Conservation (phyloP, 2,329 filamentous ascomycete genomes). For the Plenodomus lindquistii region DNA sequence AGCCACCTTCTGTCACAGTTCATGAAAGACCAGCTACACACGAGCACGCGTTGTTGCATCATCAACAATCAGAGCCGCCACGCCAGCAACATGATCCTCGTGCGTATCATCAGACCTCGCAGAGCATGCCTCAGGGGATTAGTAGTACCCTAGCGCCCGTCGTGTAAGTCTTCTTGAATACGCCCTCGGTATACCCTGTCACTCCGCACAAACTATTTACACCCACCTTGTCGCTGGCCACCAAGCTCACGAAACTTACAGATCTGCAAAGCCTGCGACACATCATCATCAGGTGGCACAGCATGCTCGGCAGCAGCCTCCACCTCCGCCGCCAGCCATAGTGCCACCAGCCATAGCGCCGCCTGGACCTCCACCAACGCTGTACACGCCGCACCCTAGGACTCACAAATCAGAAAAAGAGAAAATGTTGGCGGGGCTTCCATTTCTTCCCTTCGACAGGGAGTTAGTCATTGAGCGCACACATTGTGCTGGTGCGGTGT, state of each 20-base stretch:
- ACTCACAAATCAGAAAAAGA: constrained; percentile 72
- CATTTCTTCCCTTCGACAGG: constrained; percentile 78
- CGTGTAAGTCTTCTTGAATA: constrained; percentile 5
- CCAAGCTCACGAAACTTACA: constrained; percentile 1
- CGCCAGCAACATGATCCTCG: constrained; percentile 37
- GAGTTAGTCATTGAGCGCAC: constrained; percentile 83
- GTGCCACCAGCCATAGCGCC: constrained; percentile 16
- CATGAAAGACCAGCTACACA: constrained; percentile 27
- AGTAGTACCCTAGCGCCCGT: constrained; percentile 25
- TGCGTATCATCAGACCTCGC: constrained; percentile 36
- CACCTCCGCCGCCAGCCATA: constrained; percentile 17
- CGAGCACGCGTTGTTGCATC: constrained; percentile 26
- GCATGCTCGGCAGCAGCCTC: constrained; percentile 22
- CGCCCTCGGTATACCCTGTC: not conserved
- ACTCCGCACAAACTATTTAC: not conserved
- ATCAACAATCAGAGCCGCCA: constrained; percentile 20
- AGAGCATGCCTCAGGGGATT: constrained; percentile 33
- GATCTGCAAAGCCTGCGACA: constrained; percentile 45
- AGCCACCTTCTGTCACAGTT: not conserved
- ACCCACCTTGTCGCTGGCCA: not conserved
- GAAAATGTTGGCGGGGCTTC: constrained; percentile 80
- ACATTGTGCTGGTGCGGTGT: constrained; percentile 78
- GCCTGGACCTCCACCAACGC: constrained; percentile 27
- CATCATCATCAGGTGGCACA: constrained; percentile 31
- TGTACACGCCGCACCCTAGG: constrained; percentile 31